Evolutionary conservation across 192 early-diverging fungal genomes (phyloP).

Genomic region (Lobulomyces angularis): DNA sequence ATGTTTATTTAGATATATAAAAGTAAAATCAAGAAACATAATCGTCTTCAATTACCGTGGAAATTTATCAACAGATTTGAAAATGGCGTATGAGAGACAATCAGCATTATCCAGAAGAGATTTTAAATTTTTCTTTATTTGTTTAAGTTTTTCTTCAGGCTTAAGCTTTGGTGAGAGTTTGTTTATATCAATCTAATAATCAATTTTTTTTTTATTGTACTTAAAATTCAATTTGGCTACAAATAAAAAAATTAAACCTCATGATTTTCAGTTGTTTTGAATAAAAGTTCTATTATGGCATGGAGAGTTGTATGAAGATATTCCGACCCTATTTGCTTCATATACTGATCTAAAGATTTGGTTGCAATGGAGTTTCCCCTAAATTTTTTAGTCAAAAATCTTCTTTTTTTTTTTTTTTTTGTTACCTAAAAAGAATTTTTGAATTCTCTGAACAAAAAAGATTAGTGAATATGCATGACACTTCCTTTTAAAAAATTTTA

Average conservation of each 20-base stretch:
- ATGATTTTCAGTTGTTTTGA: constrained; percentile 7
- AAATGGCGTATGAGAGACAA: constrained; percentile 27
- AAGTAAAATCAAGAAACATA: constrained; percentile 4
- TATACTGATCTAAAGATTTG: constrained; percentile 43
- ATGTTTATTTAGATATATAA: constrained; percentile 6
- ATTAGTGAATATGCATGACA: constrained; percentile 6
- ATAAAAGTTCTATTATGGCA: constrained; percentile 17
- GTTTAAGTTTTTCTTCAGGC: too few species aligned
- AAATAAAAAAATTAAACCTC: neutral
- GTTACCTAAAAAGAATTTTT: constrained; percentile 18
- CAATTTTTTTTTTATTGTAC: too few species aligned
- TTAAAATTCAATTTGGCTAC: neutral
- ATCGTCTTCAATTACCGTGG: constrained; percentile 14
- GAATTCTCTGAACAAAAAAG: constrained; percentile 1
- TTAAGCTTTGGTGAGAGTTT: too few species aligned
- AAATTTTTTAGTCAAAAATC: constrained; percentile 46
- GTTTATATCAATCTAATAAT: neutral
- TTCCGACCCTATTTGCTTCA: constrained; percentile 33
- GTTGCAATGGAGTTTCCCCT: constrained; percentile 42
- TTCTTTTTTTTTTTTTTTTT: too few species aligned
- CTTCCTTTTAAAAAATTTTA: constrained; percentile 9
- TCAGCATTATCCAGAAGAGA: constrained; percentile 15
- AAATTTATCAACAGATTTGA: constrained; percentile 12
- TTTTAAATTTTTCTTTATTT: constrained; percentile 15
- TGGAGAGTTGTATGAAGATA: constrained; percentile 21